Conservation (phyloP, 2,329 filamentous ascomycete genomes). For the Fusarium fracticaudum region DNA sequence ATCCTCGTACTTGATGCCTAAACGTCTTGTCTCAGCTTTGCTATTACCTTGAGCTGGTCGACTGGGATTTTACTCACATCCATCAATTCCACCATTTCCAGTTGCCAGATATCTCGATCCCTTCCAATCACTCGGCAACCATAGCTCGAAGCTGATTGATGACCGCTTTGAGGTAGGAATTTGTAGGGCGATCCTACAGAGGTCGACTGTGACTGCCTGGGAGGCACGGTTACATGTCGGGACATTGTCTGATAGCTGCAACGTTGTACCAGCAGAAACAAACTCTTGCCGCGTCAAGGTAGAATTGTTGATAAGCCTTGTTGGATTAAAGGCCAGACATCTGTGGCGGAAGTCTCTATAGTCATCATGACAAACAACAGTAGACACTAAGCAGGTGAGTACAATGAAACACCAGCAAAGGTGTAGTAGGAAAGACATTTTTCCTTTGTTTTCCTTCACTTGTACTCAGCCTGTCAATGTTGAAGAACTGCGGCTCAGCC, state of each 20-base stretch:
- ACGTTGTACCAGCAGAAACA: neutral
- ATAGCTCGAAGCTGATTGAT: conserved; percentile 52
- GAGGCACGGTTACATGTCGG: conserved; percentile 16
- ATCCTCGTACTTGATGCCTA: conserved; percentile 55
- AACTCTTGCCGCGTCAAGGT: conserved; percentile 20
- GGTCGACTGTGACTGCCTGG: neutral
- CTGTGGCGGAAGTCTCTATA: neutral
- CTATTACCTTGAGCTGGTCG: too few relatives aligned
- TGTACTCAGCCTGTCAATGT: too few relatives aligned
- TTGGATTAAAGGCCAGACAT: conserved; percentile 3
- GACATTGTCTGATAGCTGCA: conserved; percentile 4
- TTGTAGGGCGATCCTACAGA: conserved; percentile 12
- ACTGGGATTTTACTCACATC: conserved; percentile 46
- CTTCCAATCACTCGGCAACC: conserved; percentile 57
- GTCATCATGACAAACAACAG: neutral
- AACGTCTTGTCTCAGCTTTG: conserved; percentile 8
- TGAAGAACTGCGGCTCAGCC: neutral
- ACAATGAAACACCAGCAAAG: neutral
- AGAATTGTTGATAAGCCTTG: neutral
- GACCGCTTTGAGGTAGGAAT: conserved; percentile 17
- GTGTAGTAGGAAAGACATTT: neutral
- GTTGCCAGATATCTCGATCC: conserved; percentile 56
- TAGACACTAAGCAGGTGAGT: neutral
- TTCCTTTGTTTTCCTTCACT: neutral
- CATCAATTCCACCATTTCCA: conserved; percentile 59